Conservation (phyloP, 306 rosid species). For the Trifolium subterraneum region DNA sequence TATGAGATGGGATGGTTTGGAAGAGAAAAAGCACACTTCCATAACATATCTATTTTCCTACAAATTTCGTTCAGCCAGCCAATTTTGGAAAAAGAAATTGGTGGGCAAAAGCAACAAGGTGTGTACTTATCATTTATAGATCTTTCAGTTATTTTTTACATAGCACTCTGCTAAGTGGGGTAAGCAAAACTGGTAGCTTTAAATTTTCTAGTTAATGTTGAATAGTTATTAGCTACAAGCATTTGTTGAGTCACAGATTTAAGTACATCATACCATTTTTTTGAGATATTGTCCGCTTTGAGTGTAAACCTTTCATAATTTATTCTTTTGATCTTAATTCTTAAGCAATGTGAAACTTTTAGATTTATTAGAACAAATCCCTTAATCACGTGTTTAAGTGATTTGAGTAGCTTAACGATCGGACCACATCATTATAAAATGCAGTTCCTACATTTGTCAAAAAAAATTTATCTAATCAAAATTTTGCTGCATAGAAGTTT, state of each 20-base stretch:
- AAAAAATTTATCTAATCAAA: no score
- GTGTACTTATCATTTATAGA: conserved; percentile 6
- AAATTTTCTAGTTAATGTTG: conserved; percentile 27
- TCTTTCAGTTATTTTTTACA: conserved; percentile 19
- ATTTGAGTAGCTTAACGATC: no score
- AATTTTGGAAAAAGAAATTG: neutral
- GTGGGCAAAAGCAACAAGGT: conserved; percentile 6
- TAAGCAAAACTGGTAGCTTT: conserved; percentile 28
- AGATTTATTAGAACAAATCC: no score
- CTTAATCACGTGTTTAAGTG: no score
- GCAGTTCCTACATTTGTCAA: no score
- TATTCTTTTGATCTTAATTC: no score
- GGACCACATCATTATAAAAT: no score
- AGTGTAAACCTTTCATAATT: no score
- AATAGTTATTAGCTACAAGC: conserved; percentile 8
- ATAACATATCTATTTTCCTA: conserved; percentile 9
- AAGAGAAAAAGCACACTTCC: conserved; percentile 11
- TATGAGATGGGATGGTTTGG: conserved; percentile 1
- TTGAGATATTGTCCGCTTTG: no score
- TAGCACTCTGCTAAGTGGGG: conserved; percentile 11
- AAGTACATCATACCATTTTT: no score
- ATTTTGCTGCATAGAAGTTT: no score
- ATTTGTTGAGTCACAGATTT: neutral
- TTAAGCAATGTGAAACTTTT: no score
- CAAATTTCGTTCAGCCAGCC: conserved; percentile 15